These are phyloP conservation scores for Podosphaera xanthii DNA, from an alignment of 2,329 filamentous ascomycete species.

Conservation along the genomic window DNA sequence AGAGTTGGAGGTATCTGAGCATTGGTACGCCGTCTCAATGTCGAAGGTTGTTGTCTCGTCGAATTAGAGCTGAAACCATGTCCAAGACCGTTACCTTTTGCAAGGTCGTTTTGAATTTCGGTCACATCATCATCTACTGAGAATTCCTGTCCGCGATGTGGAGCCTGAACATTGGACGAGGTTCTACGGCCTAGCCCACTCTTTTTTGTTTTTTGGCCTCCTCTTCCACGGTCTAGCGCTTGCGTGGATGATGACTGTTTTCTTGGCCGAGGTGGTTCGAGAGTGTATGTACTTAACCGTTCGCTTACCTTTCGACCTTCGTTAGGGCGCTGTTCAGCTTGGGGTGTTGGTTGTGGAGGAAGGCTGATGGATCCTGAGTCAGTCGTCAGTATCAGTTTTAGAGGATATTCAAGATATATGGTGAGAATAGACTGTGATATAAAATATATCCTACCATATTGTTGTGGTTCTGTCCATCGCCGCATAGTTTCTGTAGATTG, in stretches of 20 bases:
- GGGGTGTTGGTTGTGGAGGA: slow-evolving; percentile 3
- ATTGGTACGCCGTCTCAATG: slow-evolving; percentile 24
- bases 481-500: slow-evolving; percentile 38
- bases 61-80: slow-evolving; percentile 17
- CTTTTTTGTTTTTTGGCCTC: slow-evolving; percentile 26
- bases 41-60: slow-evolving; percentile 25
- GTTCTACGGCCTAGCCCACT: slow-evolving; percentile 49
- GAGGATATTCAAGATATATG: neutral
- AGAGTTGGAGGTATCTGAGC: slow-evolving; percentile 23
- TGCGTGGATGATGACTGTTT: slow-evolving; percentile 13
- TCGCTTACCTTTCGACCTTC: slow-evolving; percentile 12
- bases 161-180: slow-evolving; percentile 47
- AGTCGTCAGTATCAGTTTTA: neutral
- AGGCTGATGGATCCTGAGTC: slow-evolving; percentile 12
- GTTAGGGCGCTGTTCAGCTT: slow-evolving; percentile 10
- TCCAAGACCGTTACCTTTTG: slow-evolving; percentile 18
- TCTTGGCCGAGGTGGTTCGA: slow-evolving; percentile 14
- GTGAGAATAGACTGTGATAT: neutral
- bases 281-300: slow-evolving; percentile 10
- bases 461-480: slow-evolving; percentile 25
- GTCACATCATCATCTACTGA: slow-evolving; percentile 72
- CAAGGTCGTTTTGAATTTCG: slow-evolving; percentile 51
- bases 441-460: slow-evolving; percentile 28
- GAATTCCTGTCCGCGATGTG: slow-evolving; percentile 66
- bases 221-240: slow-evolving; percentile 15